phyloP scores from a whole-genome alignment of 768 basidiomycete species.

The Cytidiella melzeri region DNA sequence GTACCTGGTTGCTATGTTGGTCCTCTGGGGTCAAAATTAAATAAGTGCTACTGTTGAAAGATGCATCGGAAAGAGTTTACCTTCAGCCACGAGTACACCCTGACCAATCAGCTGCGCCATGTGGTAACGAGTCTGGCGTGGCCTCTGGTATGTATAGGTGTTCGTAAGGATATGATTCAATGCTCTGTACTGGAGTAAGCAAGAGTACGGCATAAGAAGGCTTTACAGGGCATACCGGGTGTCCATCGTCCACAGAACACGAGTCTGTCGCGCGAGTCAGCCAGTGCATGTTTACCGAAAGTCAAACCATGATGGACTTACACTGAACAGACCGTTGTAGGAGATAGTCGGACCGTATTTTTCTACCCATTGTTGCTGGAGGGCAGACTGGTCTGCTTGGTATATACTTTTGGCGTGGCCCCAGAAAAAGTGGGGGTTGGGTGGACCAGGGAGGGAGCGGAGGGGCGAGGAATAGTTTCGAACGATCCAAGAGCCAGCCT shows the following conservation, averaged over 20 bases:
- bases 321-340: constrained; percentile 40
- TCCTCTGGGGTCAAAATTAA: constrained; percentile 13
- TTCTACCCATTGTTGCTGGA: constrained; percentile 42
- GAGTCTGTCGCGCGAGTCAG: neutral
- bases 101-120: constrained; percentile 38
- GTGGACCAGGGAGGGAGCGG: constrained; percentile 46
- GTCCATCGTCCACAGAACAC: constrained; percentile 3
- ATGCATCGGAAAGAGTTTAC: constrained; percentile 4
- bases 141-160: constrained; percentile 49
- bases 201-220: neutral
- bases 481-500: too few relatives aligned
- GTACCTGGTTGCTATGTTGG: constrained; percentile 35
- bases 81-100: constrained; percentile 43
- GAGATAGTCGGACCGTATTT: constrained; percentile 42
- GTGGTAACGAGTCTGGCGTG: constrained; percentile 31
- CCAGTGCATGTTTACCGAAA: neutral
- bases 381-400: constrained; percentile 29
- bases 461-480: constrained; percentile 40
- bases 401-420: constrained; percentile 43
- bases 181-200: constrained; percentile 28
- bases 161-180: constrained; percentile 60
- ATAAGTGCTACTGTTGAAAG: too few relatives aligned
- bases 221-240: constrained; percentile 5
- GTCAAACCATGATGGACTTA: constrained; percentile 20
- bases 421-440: constrained; percentile 41